phyloP scores from a whole-genome alignment of 164 flowering plant species.

The Stephania yunnanensis region DNA sequence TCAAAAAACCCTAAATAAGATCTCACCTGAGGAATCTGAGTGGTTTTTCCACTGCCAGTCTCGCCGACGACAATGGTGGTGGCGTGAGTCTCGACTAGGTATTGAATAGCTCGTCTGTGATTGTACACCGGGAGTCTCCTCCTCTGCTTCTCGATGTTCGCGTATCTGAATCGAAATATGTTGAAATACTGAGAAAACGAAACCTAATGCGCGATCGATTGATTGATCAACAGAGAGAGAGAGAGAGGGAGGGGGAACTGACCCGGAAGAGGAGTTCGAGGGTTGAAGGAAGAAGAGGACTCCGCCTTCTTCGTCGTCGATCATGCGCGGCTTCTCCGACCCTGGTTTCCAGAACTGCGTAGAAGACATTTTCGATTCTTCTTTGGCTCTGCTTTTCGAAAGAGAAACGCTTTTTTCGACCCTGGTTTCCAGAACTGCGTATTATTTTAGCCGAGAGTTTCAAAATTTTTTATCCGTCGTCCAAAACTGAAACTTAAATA shows the following conservation, averaged over 20 bases:
- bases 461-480: no score
- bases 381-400: no score
- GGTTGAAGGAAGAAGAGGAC: conserved; percentile 50
- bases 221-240: neutral
- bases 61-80: conserved; percentile 88
- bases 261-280: conserved; percentile 49
- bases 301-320: conserved; percentile 96
- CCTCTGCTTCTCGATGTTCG: conserved; percentile 68
- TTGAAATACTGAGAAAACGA: neutral
- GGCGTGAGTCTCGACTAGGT: conserved; percentile 81
- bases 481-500: no score
- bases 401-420: no score
- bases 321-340: conserved; percentile 66
- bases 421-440: no score
- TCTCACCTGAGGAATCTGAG: conserved; percentile 90
- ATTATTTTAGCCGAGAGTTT: no score
- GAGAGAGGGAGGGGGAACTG: neutral
- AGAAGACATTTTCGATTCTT: conserved; percentile 31
- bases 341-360: conserved; percentile 88
- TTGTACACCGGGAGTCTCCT: conserved; percentile 87
- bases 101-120: conserved; percentile 69
- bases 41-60: conserved; percentile 97
- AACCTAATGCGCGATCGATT: neutral
- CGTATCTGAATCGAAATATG: conserved; percentile 37
- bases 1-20: neutral